Conservation (phyloP, 2,329 filamentous ascomycete genomes). For the Curvularia hawaiiensis region DNA sequence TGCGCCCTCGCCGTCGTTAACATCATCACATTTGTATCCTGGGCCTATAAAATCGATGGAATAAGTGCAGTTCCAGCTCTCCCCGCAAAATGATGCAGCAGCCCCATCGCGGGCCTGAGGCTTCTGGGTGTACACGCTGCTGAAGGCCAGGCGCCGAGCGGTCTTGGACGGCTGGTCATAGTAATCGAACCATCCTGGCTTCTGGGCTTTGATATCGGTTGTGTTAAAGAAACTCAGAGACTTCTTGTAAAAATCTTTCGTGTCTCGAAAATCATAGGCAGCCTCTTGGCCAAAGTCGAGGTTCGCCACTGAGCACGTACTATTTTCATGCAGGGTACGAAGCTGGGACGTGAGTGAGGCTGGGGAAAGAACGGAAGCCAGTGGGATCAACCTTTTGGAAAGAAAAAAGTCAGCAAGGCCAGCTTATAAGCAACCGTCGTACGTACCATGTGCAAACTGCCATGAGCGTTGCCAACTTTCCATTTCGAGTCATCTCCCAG, state of each 20-base stretch:
- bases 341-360: slow-evolving; percentile 43
- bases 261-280: slow-evolving; percentile 38
- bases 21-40: slow-evolving; percentile 45
- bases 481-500: slow-evolving; percentile 44
- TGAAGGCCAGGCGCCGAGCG: slow-evolving; percentile 37
- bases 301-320: slow-evolving; percentile 35
- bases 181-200: slow-evolving; percentile 42
- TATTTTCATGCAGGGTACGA: slow-evolving; percentile 17
- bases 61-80: slow-evolving; percentile 47
- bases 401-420: slow-evolving; percentile 1
- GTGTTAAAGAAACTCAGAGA: slow-evolving; percentile 44
- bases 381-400: slow-evolving; percentile 39
- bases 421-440: neutral
- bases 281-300: slow-evolving; percentile 43
- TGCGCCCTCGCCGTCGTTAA: slow-evolving; percentile 17
- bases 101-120: slow-evolving; percentile 34
- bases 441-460: slow-evolving; percentile 42
- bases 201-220: slow-evolving; percentile 32
- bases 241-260: slow-evolving; percentile 25
- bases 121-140: slow-evolving; percentile 41
- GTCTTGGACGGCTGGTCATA: slow-evolving; percentile 47
- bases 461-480: slow-evolving; percentile 46
- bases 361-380: slow-evolving; percentile 46
- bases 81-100: slow-evolving; percentile 35
- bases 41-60: slow-evolving; percentile 41